Evolutionary conservation across 108 stramenopile species (phyloP).

Genomic region (Nitzschia putrida): DNA sequence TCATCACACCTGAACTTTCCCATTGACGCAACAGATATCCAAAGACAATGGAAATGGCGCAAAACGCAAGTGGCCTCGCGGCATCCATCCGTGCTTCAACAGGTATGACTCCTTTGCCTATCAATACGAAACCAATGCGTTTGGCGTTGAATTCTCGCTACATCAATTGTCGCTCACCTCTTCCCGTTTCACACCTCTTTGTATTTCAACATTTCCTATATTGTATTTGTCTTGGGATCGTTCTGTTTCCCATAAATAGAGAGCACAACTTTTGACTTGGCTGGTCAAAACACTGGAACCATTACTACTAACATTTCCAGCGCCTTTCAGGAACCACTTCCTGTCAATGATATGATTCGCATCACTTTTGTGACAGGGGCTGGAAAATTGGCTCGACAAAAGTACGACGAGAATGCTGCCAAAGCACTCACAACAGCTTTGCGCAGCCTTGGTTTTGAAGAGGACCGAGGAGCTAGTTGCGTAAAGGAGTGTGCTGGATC

Average conservation of each 20-base stretch:
- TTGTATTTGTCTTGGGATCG: too few relatives aligned
- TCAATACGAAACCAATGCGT: too few relatives aligned
- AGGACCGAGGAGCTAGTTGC: conserved; percentile 88
- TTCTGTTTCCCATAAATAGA: conserved; percentile 29
- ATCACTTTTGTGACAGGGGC: conserved; percentile 87
- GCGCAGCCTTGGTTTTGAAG: conserved; percentile 78
- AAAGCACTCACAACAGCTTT: conserved; percentile 78
- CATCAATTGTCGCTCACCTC: too few relatives aligned
- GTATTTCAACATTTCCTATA: too few relatives aligned
- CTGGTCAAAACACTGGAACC: conserved; percentile 57
- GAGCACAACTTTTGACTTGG: conserved; percentile 82
- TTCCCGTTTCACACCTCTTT: too few relatives aligned
- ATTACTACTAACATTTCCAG: conserved; percentile 58
- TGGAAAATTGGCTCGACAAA: conserved; percentile 82
- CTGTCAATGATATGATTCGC: conserved; percentile 76
- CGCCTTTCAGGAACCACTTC: conserved; percentile 69
- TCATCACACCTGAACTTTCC: too few relatives aligned
- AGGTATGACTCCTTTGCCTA: too few relatives aligned
- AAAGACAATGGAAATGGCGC: too few relatives aligned
- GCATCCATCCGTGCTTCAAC: conserved; percentile 69
- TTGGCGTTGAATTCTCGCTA: too few relatives aligned
- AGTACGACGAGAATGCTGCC: conserved; percentile 86
- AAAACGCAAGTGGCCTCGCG: conserved; percentile 61
- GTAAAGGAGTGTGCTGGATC: conserved; percentile 79
- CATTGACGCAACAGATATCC: too few relatives aligned